Base-by-base conservation (phyloP, 1,139 yeast species). In the Geotrichum macrosporum region DNA sequence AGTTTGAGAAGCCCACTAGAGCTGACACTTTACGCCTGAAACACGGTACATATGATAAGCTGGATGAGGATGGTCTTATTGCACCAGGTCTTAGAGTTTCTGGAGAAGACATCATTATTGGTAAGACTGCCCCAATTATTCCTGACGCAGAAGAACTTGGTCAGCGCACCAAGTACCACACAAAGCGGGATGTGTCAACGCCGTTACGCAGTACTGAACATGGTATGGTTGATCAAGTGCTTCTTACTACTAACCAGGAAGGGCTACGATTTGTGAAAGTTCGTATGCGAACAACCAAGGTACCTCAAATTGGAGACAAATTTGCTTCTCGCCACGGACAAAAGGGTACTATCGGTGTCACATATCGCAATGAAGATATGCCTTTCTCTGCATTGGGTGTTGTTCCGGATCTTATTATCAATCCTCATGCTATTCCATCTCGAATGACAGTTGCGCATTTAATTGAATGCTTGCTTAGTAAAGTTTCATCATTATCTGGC, bases 381-480 rank as follows among this genome's bases (percentile, higher is more conserved):
- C 99, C 98, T 27, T 92, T 94, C 67, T 82, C 95, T n/a, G 75
- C 86, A 2, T 94, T 89, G 68, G 99, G 99, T 66, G 71, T 89
- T 64, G 96, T 89, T 30, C 99, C 99, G 4, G 99, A 92, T 72
- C 76, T 92, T 65, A 86, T 92, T 61, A 92, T 92, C 67, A 92
- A 92, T 67, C 99, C 99, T 0, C 99, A 92, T 70, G 98, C 98
- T 64, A 92, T 92, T 77, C 99, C 99, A 58, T 92, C 98, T 50
- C 96, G 99, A 77, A 92, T 92, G 99, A 92, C 99, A 42, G 98
- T 92, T 53, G 99, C 98, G 50, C 98, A 94, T 76, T 84, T 92
- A 73, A 92, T 92, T 69, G 99, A 92, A 72, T 94, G 98, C 81
- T 74, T 92, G 65, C 75, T 94, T 60, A 84, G 95, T 46, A 92